Percentiles rank a stretch among this genome's conserved stretches.
Conservation (phyloP, 331 rosid genomes). For the Quercus phellos region DNA sequence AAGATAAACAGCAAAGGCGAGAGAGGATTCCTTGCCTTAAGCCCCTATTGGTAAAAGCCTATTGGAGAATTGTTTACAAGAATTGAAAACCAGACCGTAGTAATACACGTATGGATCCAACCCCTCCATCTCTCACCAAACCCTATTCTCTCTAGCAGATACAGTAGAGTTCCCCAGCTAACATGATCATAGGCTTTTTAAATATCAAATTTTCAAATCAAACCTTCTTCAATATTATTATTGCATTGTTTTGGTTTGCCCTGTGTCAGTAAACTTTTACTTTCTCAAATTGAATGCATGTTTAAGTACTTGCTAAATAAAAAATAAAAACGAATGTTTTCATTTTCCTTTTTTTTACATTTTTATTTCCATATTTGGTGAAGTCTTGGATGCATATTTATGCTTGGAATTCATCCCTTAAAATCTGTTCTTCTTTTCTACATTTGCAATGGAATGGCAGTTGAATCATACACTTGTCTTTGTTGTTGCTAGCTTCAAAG, state of each 20-base stretch:
- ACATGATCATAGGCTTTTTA: too few relatives aligned
- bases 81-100: too few relatives aligned
- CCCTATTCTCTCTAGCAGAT: too few relatives aligned
- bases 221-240: too few relatives aligned
- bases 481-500: constrained; percentile 66
- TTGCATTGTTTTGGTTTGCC: background rate
- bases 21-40: too few relatives aligned
- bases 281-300: background rate
- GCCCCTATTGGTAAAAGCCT: too few relatives aligned
- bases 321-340: background rate
- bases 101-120: too few relatives aligned
- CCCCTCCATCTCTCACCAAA: too few relatives aligned
- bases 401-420: background rate
- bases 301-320: background rate
- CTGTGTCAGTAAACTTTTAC: background rate
- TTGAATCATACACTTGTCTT: constrained; percentile 24
- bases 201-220: too few relatives aligned
- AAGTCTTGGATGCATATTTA: background rate
- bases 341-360: background rate
- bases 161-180: too few relatives aligned
- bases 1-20: too few relatives aligned
- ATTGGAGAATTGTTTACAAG: too few relatives aligned
- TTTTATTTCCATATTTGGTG: background rate
- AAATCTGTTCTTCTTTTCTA: background rate
- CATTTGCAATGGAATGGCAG: constrained; percentile 1